Conservation (phyloP, 2,329 filamentous ascomycete species). For the Pseudocercospora pini-densiflorae region DNA sequence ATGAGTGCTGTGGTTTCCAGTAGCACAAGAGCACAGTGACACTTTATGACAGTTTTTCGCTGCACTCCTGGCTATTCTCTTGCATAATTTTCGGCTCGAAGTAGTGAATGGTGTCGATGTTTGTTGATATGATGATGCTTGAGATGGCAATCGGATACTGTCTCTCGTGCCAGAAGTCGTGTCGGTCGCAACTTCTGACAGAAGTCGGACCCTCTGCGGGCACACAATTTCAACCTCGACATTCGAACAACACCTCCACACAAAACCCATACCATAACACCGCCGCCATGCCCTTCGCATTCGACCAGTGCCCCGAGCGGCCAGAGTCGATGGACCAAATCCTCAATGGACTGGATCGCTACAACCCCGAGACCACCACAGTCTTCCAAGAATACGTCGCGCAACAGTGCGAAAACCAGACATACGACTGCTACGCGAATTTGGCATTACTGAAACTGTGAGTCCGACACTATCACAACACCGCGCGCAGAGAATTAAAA, state of each 20-base stretch:
- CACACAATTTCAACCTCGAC: conserved; percentile 19
- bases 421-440: conserved; percentile 96
- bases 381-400: conserved; percentile 93
- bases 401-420: conserved; percentile 93
- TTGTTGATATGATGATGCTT: neutral
- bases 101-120: neutral
- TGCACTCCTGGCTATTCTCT: neutral
- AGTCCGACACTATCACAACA: conserved; percentile 51
- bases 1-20: neutral
- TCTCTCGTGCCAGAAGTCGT: neutral
- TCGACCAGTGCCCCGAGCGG: conserved; percentile 89
- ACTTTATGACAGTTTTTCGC: no score
- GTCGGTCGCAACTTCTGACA: neutral
- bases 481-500: conserved; percentile 48
- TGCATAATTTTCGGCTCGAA: neutral
- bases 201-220: neutral
- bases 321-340: conserved; percentile 91
- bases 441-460: conserved; percentile 95
- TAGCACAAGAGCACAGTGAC: no score
- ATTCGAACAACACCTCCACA: conserved; percentile 1
- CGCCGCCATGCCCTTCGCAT: conserved; percentile 55
- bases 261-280: neutral
- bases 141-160: neutral
- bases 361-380: conserved; percentile 95
- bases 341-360: conserved; percentile 95